Percentiles rank a stretch among this genome's conserved stretches.
Conservation (phyloP, 2,329 filamentous ascomycete genomes). For the Juglanconis juglandina region DNA sequence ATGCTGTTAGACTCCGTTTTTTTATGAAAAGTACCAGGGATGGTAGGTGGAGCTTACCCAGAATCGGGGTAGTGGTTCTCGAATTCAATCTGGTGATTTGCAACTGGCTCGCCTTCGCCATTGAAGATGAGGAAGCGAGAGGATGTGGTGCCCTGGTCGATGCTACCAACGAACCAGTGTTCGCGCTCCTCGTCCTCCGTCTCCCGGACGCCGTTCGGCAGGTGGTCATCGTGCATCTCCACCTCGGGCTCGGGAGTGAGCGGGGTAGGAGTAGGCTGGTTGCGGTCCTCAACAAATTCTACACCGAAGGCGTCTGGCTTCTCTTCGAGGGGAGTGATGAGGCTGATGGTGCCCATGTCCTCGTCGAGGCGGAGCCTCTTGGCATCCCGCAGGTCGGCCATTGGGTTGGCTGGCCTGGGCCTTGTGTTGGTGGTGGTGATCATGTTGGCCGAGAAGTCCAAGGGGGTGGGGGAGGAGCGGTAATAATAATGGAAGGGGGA, state of each 20-base stretch:
- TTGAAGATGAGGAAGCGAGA: conserved; percentile 90
- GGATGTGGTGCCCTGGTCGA: conserved; percentile 88
- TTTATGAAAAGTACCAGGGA: conserved; percentile 9
- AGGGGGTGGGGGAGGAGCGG: background rate
- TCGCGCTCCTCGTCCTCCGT: conserved; percentile 26
- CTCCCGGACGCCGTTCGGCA: conserved; percentile 25
- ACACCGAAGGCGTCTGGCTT: conserved; percentile 15
- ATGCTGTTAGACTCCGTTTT: conserved; percentile 3
- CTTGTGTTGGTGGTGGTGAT: conserved; percentile 16
- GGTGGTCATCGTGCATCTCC: conserved; percentile 17
- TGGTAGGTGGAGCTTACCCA: conserved; percentile 57
- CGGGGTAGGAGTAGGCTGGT: conserved; percentile 18
- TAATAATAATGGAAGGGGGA: background rate
- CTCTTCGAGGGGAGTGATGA: conserved; percentile 8
- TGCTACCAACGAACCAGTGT: conserved; percentile 72
- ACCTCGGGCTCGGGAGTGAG: background rate
- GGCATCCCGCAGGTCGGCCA: conserved; percentile 5
- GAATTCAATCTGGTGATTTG: conserved; percentile 83
- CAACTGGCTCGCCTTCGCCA: conserved; percentile 70
- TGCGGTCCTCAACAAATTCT: conserved; percentile 13
- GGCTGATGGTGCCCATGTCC: conserved; percentile 17
- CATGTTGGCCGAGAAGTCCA: conserved; percentile 12
- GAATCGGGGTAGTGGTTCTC: conserved; percentile 79
- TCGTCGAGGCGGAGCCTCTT: conserved; percentile 13
- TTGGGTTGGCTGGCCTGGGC: conserved; percentile 3